Conservation (phyloP, 352 stramenopile genomes). For the Globisporangium orthogonon region DNA sequence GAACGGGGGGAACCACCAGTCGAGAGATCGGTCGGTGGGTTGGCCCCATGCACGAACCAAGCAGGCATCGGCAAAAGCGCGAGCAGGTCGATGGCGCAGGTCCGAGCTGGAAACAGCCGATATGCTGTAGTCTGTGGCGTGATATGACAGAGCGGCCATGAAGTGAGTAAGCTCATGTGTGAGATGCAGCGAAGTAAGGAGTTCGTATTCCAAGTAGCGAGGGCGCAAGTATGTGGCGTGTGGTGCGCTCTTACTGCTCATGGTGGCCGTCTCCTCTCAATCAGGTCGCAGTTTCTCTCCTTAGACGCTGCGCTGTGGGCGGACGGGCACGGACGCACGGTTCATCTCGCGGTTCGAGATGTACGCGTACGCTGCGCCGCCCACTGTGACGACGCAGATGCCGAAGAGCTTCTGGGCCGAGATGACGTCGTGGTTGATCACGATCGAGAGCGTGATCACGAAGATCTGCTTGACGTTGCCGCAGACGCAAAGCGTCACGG, state of each 20-base stretch:
- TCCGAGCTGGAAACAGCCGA: neutral
- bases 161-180: too few species aligned
- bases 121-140: neutral
- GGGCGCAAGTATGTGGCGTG: neutral
- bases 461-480: conserved; percentile 94
- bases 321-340: conserved; percentile 32
- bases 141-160: neutral
- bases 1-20: neutral
- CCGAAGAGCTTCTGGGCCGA: conserved; percentile 60
- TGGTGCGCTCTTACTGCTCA: neutral
- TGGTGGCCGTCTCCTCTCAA: neutral
- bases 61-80: neutral
- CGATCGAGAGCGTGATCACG: conserved; percentile 75
- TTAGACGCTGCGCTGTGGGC: conserved; percentile 9
- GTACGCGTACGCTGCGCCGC: conserved; percentile 64
- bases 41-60: neutral
- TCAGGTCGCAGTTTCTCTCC: neutral
- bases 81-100: neutral
- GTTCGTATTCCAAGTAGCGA: too few species aligned
- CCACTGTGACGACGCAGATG: conserved; percentile 62
- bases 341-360: conserved; percentile 76
- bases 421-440: conserved; percentile 71
- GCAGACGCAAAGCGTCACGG: conserved; percentile 92
- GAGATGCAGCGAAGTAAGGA: too few species aligned
- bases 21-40: neutral